Evolutionary conservation across 2,329 filamentous ascomycete genomes (phyloP), one percentile per base, ranked within the genome.

Genomic region (Calonectria naviculata): DNA sequence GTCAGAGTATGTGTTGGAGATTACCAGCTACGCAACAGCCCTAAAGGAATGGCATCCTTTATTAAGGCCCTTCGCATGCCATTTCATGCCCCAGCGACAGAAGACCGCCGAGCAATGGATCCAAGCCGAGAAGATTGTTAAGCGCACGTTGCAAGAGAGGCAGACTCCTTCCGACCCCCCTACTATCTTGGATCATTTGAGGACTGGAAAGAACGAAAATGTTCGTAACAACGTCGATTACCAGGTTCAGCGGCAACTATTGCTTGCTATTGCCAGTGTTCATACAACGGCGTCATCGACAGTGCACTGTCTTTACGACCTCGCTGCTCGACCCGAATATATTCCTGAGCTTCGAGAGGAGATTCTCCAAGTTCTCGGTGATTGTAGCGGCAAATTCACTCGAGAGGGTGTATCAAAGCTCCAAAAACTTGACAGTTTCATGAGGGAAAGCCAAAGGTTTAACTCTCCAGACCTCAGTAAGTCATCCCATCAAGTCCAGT

Each of bases 401-500:
- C 44, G 46, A 28, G 49, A 69, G 8, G 52, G 60, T 0, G 15
- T 69, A 13, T 17, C 9, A 5, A 69, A 65, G 29, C 46, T 69
- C 28, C 34, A 69, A n/a, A 69, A 69, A 29, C 34, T 69, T 3
- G 67, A 69, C 29, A 69, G 67, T 38, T 69, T 69, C 29, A 69
- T 69, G 58, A 64, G 54, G 17, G 67, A 69, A 36, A 65, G 58
- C 29, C 67, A 69, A 8, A 41, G 64, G 10, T 34, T 67, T 9
- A 29, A 54, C 49, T 65, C 63, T 3, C 63, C 63, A 9, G 63
- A 65, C 56, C 63, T 65, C 2, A 65, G 63, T 65, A 9, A 54
- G 63, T 44, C 10, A 6, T 38, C 7, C 36, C 13, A 29, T 49
- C 12, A 17, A 26, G 26, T 6, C 13, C n/a, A n/a, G n/a, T n/a